Conservation (phyloP, 305 asterid genomes). For the Fraxinus floribunda region DNA sequence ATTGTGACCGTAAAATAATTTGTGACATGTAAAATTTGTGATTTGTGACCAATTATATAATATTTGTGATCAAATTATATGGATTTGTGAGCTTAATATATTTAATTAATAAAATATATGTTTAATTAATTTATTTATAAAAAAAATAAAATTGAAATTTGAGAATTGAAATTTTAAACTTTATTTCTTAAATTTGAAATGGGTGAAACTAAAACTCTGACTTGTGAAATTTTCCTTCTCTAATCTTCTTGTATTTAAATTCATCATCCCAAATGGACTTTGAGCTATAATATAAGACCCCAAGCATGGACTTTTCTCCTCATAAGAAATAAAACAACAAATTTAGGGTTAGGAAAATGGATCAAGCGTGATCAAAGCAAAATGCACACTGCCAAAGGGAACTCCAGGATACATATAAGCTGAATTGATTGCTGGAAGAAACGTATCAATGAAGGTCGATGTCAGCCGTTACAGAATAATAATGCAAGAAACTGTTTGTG, state of each 20-base stretch:
- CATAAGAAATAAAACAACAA: conserved; percentile 10
- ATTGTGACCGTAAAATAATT: too few species aligned
- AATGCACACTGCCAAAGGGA: neutral
- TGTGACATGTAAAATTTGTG: too few species aligned
- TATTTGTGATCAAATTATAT: too few species aligned
- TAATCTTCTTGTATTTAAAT: neutral
- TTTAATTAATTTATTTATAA: too few species aligned
- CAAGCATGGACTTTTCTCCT: neutral
- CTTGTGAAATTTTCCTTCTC: neutral
- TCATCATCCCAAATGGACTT: neutral
- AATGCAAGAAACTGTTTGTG: neutral
- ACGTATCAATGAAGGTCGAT: neutral
- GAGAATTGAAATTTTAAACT: too few species aligned
- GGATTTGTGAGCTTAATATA: too few species aligned
- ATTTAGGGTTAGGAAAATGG: neutral
- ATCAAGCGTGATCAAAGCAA: neutral
- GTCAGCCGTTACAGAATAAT: neutral
- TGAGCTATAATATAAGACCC: too few species aligned
- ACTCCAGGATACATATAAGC: neutral
- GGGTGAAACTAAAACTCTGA: too few species aligned
- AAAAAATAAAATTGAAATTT: too few species aligned
- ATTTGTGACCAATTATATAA: too few species aligned
- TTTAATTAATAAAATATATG: too few species aligned
- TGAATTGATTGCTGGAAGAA: neutral
- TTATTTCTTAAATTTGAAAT: too few species aligned